Evolutionary conservation across 208 protist species (phyloP).

Genomic region (Strigomonas galati): DNA sequence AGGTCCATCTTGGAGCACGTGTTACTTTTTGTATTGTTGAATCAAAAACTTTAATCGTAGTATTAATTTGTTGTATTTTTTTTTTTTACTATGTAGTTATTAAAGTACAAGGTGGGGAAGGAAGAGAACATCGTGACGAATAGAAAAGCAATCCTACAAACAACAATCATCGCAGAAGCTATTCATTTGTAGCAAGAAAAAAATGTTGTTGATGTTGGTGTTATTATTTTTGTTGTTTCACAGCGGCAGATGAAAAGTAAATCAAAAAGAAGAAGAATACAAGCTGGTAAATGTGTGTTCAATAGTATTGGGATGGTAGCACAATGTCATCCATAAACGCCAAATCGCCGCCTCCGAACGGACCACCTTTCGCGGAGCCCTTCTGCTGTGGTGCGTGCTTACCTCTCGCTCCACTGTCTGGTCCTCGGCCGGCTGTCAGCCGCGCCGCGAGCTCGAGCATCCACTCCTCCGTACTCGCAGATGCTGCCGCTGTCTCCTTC

Average conservation of each 20-base stretch:
- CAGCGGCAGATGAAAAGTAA: background rate
- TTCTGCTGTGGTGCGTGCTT: too few relatives aligned
- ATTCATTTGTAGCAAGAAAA: constrained; percentile 5
- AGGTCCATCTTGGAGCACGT: background rate
- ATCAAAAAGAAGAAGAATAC: constrained; percentile 1
- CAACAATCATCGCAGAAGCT: too few relatives aligned
- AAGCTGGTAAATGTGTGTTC: background rate
- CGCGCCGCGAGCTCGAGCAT: too few relatives aligned
- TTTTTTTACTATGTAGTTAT: background rate
- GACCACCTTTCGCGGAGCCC: too few relatives aligned
- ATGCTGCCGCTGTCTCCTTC: too few relatives aligned
- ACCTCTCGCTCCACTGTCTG: too few relatives aligned
- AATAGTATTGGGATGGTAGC: background rate
- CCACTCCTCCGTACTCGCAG: too few relatives aligned
- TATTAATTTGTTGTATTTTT: constrained; percentile 6
- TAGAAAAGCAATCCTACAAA: constrained; percentile 7
- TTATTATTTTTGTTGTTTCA: constrained; percentile 6
- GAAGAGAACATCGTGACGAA: background rate
- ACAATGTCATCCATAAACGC: too few relatives aligned
- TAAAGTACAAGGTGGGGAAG: too few relatives aligned
- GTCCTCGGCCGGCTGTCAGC: too few relatives aligned
- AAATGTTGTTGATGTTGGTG: background rate
- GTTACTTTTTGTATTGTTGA: background rate
- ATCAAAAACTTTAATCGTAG: background rate
- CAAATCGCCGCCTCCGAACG: too few relatives aligned